Evolutionary conservation across 371 early-diverging fungal species (phyloP), one percentile per base, ranked within the genome.

Genomic region (Saksenaea oblongispora): DNA sequence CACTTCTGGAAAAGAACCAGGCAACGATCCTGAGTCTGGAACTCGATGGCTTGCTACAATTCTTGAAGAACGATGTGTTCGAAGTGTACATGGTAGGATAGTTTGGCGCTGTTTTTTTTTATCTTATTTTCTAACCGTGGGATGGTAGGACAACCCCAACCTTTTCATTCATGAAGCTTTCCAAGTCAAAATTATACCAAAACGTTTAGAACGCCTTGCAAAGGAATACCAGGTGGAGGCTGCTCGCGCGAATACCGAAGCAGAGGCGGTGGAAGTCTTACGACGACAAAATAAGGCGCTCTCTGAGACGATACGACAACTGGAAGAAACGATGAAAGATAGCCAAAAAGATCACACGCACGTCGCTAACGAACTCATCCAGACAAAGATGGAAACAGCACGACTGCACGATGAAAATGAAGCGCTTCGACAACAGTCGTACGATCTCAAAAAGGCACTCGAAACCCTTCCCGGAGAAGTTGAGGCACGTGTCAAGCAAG

Each of bases 41-140:
- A 36, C 94, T 94, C 66, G 97, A 96, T 60, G 76, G 73, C 10
- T 71, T 96, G 31, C 64, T 95, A 37, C 88, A 91, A 51, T 96
- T 87, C 70, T 77, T 98, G 28, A 95, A 96, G 65, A 84, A 76
- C 59, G 92, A 89, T 14, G 66, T 95, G 31, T 87, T 91, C 64
- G 87, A 91, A 34, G 65, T 74, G 10, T 93, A 87, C 67, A 77
- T 78, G 76, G 85, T 79, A 73, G 58, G 17, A 22, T 53, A 15
- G 27, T n/a, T n/a, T 34, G 24, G 17, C 14, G 31, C 35, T 26
- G 2, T 31, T 34, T 54, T 55, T 42, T 58, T 58, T 58, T 37
- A 0, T 74, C 59, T 71, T 67, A 31, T 31, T 70, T 78, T 62
- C 59, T 68, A n/a, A n/a, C n/a, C n/a, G n/a, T n/a, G n/a, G n/a